These are phyloP conservation scores for Lepraria neglecta DNA, from an alignment of 495 filamentous ascomycete genomes.

Conservation along the genomic window DNA sequence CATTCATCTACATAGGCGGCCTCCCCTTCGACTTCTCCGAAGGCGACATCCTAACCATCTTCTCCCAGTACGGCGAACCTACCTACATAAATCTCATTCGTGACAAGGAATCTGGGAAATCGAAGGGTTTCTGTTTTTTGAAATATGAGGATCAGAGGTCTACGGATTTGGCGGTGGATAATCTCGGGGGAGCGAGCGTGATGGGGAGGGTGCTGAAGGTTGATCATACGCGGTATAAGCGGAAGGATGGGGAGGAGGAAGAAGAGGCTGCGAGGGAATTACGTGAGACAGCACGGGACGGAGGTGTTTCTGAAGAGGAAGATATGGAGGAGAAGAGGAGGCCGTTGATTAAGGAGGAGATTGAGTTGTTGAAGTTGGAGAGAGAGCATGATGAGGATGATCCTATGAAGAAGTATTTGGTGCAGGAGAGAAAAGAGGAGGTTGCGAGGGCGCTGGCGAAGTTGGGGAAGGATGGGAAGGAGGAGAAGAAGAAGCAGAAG, in stretches of 20 bases:
- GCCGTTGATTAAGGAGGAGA: constrained; percentile 60
- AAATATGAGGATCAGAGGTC: constrained; percentile 99
- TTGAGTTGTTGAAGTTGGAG: constrained; percentile 68
- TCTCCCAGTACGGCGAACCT: constrained; percentile 94
- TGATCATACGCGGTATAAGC: constrained; percentile 87
- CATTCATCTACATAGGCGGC: constrained; percentile 93
- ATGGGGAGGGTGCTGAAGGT: constrained; percentile 76
- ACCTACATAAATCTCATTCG: constrained; percentile 82
- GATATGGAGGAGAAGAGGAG: constrained; percentile 36
- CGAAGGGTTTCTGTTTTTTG: constrained; percentile 85
- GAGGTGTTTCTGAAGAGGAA: constrained; percentile 30
- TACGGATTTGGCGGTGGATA: constrained; percentile 92
- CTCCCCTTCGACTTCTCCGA: constrained; percentile 91
- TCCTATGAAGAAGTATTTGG: constrained; percentile 88
- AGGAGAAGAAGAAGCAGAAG: constrained; percentile 26
- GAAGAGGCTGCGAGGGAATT: constrained; percentile 42
- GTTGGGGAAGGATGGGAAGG: constrained; percentile 41
- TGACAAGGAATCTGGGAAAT: constrained; percentile 94
- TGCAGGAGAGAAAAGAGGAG: constrained; percentile 85
- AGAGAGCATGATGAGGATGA: constrained; percentile 87
- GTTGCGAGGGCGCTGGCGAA: constrained; percentile 61
- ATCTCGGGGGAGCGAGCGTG: constrained; percentile 79
- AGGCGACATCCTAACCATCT: constrained; percentile 92
- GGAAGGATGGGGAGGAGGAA: constrained; percentile 76
- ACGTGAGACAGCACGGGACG: constrained; percentile 21